Evolutionary conservation across 139 green algal genomes (phyloP).

Genomic region (Pleodorina starrii): DNA sequence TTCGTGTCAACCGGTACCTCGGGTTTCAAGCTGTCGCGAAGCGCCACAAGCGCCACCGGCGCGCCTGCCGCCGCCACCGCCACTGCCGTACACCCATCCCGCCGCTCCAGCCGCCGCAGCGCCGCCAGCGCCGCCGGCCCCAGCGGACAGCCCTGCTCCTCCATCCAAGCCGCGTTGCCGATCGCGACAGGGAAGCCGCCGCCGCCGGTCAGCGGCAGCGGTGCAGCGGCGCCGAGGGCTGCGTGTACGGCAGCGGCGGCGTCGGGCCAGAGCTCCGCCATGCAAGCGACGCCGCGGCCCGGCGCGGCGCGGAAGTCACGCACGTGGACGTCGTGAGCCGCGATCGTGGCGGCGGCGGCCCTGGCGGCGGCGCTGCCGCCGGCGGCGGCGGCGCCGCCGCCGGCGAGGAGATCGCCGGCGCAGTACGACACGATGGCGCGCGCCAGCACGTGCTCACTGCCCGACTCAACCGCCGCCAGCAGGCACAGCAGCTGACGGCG

Average conservation of each 20-base stretch:
- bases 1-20: slow-evolving; percentile 74
- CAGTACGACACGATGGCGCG: slow-evolving; percentile 78
- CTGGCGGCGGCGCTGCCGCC: slow-evolving; percentile 11
- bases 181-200: slow-evolving; percentile 65
- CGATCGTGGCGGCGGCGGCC: slow-evolving; percentile 20
- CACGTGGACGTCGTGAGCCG: background rate
- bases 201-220: background rate
- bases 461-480: slow-evolving; percentile 81
- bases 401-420: background rate
- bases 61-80: slow-evolving; percentile 66
- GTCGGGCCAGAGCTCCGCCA: background rate
- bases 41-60: slow-evolving; percentile 72
- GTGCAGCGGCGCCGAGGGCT: background rate
- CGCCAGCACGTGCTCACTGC: slow-evolving; percentile 91
- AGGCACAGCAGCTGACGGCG: slow-evolving; percentile 72
- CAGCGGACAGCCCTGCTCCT: slow-evolving; percentile 63
- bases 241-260: background rate
- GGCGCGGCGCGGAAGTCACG: slow-evolving; percentile 39
- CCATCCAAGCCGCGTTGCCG: slow-evolving; percentile 83
- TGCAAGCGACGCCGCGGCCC: slow-evolving; percentile 44
- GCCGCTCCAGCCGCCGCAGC: slow-evolving; percentile 64
- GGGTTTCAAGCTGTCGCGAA: slow-evolving; percentile 91
- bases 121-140: slow-evolving; percentile 47
- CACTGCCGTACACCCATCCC: slow-evolving; percentile 70
- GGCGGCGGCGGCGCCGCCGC: background rate